Percentiles rank a stretch among this genome's conserved stretches.
Conservation (phyloP, 2,329 filamentous ascomycete genomes). For the Talaromyces sp. region DNA sequence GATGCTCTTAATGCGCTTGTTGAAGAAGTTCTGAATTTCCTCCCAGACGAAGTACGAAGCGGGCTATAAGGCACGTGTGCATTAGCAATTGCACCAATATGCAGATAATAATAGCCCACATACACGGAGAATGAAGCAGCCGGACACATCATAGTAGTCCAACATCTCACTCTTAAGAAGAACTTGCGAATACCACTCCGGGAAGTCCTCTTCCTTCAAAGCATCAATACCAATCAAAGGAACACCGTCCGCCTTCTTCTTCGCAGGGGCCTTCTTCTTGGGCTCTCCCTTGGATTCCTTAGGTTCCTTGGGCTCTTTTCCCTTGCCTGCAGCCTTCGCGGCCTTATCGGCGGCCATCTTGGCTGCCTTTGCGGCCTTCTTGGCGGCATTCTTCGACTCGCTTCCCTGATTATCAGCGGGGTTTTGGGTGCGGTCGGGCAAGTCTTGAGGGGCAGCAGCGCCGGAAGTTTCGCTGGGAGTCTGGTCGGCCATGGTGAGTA, state of each 20-base stretch:
- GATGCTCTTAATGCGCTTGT: constrained; percentile 78
- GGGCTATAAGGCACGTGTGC: constrained; percentile 46
- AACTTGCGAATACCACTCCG: constrained; percentile 96
- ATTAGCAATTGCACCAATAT: not conserved
- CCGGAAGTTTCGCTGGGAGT: constrained; percentile 32
- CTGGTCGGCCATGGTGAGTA: constrained; percentile 36
- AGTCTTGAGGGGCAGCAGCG: constrained; percentile 33
- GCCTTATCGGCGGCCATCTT: constrained; percentile 49
- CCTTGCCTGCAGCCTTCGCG: constrained; percentile 35
- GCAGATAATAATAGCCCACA: constrained; percentile 1
- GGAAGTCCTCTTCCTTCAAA: constrained; percentile 82
- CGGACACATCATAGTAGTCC: constrained; percentile 75
- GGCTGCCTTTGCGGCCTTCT: constrained; percentile 53
- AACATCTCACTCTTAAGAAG: constrained; percentile 97
- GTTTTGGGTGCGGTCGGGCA: constrained; percentile 45
- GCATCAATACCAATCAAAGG: constrained; percentile 84
- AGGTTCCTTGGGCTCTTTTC: constrained; percentile 32
- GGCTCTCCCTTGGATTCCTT: constrained; percentile 33
- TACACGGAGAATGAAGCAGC: constrained; percentile 90
- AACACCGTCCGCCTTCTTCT: constrained; percentile 62
- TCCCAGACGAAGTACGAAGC: constrained; percentile 70
- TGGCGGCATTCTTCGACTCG: constrained; percentile 45
- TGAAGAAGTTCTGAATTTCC: constrained; percentile 61
- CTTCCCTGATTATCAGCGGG: constrained; percentile 37
- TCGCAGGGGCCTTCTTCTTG: constrained; percentile 45